Percentiles rank a stretch among this genome's conserved stretches.
Conservation (phyloP, 2,329 filamentous ascomycete species). For the Calonectria henricotiae region DNA sequence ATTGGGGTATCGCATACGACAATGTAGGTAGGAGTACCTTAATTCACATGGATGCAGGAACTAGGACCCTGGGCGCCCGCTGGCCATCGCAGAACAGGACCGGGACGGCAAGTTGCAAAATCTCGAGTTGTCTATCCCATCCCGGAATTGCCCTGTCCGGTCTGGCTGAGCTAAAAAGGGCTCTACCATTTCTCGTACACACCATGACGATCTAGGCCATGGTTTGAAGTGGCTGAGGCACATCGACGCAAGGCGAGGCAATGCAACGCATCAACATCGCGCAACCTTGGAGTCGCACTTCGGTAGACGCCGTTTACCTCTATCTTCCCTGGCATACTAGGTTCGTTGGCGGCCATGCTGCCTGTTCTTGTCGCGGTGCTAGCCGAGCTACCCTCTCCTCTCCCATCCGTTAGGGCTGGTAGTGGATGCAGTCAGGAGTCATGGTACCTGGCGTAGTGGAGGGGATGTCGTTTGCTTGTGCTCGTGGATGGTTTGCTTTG, state of each 20-base stretch:
- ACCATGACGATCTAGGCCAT: slow-evolving; percentile 20
- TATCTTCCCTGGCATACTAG: slow-evolving; percentile 23
- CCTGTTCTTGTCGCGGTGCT: slow-evolving; percentile 16
- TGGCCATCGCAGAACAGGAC: slow-evolving; percentile 2
- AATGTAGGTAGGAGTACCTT: slow-evolving; percentile 31
- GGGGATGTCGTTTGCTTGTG: slow-evolving; percentile 31
- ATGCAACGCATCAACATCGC: slow-evolving; percentile 4
- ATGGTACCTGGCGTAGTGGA: slow-evolving; percentile 29
- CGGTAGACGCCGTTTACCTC: slow-evolving; percentile 30
- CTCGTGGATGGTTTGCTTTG: slow-evolving; percentile 25
- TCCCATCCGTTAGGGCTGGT: slow-evolving; percentile 14
- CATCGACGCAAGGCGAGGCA: not conserved
- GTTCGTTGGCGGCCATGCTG: slow-evolving; percentile 23
- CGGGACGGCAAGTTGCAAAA: slow-evolving; percentile 13
- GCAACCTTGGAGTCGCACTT: slow-evolving; percentile 24
- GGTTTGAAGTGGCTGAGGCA: slow-evolving; percentile 3
- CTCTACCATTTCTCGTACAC: slow-evolving; percentile 16
- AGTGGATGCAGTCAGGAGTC: slow-evolving; percentile 25
- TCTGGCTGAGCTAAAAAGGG: slow-evolving; percentile 5
- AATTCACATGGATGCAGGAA: slow-evolving; percentile 51
- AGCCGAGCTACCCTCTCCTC: slow-evolving; percentile 24
- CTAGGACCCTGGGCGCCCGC: slow-evolving; percentile 40
- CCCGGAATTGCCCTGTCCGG: slow-evolving; percentile 18
- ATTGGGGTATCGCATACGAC: slow-evolving; percentile 46
- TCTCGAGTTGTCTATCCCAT: slow-evolving; percentile 12